Percentiles rank a stretch among this genome's conserved stretches.
Evolutionary conservation across 1,284 basidiomycete genomes (phyloP).

Genomic region (Peniophora sp.): DNA sequence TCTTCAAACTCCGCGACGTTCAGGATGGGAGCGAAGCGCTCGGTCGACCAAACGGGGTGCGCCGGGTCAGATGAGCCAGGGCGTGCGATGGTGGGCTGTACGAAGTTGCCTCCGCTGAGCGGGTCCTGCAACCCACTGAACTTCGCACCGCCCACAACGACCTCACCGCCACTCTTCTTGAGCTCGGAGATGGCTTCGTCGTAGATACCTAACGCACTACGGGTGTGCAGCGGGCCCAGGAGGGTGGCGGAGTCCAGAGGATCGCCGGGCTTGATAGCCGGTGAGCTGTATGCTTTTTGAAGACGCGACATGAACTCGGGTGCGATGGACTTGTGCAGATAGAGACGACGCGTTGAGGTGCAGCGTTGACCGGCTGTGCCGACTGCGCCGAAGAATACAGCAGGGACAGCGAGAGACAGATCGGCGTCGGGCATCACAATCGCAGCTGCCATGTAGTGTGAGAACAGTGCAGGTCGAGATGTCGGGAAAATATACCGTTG

Average conservation of each 20-base stretch:
- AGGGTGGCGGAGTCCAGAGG: conserved; percentile 70
- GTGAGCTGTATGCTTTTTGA: conserved; percentile 59
- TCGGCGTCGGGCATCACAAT: conserved; percentile 93
- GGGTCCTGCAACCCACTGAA: conserved; percentile 34
- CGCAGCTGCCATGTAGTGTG: conserved; percentile 47
- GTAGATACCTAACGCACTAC: conserved; percentile 60
- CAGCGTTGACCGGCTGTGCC: conserved; percentile 95
- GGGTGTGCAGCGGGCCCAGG: conserved; percentile 82
- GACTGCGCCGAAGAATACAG: conserved; percentile 89
- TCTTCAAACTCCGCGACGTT: conserved; percentile 87
- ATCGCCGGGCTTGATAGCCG: conserved; percentile 61
- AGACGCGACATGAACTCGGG: conserved; percentile 70
- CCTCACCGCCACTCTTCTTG: conserved; percentile 61
- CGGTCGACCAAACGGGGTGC: conserved; percentile 67
- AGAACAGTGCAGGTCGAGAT: not conserved
- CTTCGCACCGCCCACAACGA: conserved; percentile 62
- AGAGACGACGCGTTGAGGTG: conserved; percentile 86
- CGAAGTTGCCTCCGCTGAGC: conserved; percentile 72
- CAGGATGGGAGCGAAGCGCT: conserved; percentile 84
- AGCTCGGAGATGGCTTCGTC: conserved; percentile 57
- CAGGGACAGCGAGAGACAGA: conserved; percentile 79
- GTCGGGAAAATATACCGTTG: conserved; percentile 48
- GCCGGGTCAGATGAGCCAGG: conserved; percentile 46
- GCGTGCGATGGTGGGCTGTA: conserved; percentile 80
- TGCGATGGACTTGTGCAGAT: conserved; percentile 79